Conservation (phyloP, 2,329 filamentous ascomycete species). For the Aspergillus brasiliensis region DNA sequence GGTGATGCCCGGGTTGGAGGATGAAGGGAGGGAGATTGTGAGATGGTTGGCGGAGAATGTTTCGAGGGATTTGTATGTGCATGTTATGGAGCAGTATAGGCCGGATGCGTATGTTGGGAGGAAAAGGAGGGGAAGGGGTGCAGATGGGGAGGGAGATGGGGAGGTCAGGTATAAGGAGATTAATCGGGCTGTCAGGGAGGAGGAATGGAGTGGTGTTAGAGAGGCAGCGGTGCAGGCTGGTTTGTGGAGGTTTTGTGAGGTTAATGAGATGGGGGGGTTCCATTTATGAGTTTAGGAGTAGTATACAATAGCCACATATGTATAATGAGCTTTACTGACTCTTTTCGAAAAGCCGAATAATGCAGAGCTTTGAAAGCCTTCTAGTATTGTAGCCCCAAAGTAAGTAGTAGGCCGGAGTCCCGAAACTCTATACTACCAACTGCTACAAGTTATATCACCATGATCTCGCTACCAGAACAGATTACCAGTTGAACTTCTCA, state of each 20-base stretch:
- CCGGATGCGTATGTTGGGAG: conserved; percentile 82
- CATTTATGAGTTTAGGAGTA: conserved; percentile 36
- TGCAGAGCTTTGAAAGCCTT: no score
- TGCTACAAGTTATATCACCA: no score
- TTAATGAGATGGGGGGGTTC: conserved; percentile 59
- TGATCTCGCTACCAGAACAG: no score
- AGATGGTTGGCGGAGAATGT: conserved; percentile 72
- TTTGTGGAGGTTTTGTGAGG: conserved; percentile 77
- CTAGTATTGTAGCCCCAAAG: no score
- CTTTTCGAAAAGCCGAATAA: no score
- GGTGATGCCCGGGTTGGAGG: conserved; percentile 80
- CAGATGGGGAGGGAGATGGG: conserved; percentile 18
- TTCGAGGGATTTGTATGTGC: conserved; percentile 74
- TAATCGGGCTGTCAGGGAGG: conserved; percentile 67
- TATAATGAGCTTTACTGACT: no score
- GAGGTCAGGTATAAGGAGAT: conserved; percentile 73
- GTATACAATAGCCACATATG: no score
- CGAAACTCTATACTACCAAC: no score
- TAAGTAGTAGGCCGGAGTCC: no score
- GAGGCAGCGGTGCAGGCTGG: conserved; percentile 70
- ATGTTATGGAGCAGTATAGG: conserved; percentile 88
- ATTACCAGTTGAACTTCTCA: no score
- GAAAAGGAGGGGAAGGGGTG: conserved; percentile 45
- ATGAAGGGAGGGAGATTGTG: conserved; percentile 74
- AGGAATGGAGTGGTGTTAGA: conserved; percentile 68